phyloP scores from a whole-genome alignment of 164 flowering plant species.

The Taxillus chinensis region DNA sequence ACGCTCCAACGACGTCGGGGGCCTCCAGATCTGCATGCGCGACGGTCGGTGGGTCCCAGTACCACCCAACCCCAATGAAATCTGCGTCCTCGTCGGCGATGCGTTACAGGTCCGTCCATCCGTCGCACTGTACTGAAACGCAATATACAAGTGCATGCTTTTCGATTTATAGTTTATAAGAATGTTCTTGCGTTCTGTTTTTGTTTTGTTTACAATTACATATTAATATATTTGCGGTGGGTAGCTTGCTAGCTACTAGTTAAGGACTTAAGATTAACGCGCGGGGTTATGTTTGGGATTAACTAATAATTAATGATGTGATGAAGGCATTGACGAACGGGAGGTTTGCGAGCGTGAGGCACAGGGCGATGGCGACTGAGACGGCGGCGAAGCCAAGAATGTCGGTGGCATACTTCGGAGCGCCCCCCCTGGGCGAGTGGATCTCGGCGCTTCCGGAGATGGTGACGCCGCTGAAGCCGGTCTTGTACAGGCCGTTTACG shows the following conservation, averaged over 20 bases:
- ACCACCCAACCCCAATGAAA: conserved; percentile 45
- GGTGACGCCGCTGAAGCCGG: conserved; percentile 32
- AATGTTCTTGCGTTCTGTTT: background rate
- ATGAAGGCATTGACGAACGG: conserved; percentile 70
- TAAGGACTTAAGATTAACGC: background rate
- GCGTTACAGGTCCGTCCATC: conserved; percentile 31
- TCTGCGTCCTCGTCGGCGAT: conserved; percentile 60
- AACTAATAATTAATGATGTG: background rate
- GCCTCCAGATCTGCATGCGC: conserved; percentile 43
- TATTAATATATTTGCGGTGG: background rate
- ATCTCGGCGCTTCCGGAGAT: conserved; percentile 41
- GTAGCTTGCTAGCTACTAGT: too few species aligned
- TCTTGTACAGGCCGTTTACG: conserved; percentile 49
- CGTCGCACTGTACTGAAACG: background rate
- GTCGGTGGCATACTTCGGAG: conserved; percentile 65
- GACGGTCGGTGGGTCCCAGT: conserved; percentile 64
- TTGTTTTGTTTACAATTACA: background rate
- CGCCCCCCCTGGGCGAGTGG: conserved; percentile 49
- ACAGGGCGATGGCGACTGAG: conserved; percentile 37
- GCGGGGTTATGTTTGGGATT: background rate
- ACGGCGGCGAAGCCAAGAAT: conserved; percentile 38
- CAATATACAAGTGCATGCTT: background rate
- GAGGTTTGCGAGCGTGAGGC: conserved; percentile 66
- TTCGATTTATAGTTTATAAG: too few species aligned
- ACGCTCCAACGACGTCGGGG: conserved; percentile 55